phyloP scores from a whole-genome alignment of 108 stramenopile species.

The Skeletonema marinoi region DNA sequence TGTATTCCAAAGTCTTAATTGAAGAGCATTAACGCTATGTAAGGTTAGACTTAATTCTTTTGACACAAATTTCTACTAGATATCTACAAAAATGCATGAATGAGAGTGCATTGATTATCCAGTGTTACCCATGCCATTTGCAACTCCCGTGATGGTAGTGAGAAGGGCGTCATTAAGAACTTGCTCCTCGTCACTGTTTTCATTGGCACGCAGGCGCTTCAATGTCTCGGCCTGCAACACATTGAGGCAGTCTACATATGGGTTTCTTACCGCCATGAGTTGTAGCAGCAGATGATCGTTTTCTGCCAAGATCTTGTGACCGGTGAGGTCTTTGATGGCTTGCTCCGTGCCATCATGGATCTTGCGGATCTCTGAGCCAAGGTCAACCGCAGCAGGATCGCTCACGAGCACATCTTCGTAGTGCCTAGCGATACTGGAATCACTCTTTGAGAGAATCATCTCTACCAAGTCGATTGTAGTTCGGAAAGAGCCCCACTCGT shows the following conservation, averaged over 20 bases:
- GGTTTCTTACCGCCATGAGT: constrained; percentile 86
- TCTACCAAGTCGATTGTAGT: constrained; percentile 94
- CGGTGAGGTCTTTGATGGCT: constrained; percentile 82
- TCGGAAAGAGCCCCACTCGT: constrained; percentile 90
- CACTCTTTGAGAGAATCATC: constrained; percentile 95
- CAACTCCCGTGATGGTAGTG: constrained; percentile 95
- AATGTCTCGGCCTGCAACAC: constrained; percentile 94
- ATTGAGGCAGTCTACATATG: constrained; percentile 96
- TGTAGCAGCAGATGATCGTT: constrained; percentile 78
- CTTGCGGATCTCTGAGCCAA: constrained; percentile 77
- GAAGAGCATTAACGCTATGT: too few species aligned
- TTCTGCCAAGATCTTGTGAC: constrained; percentile 68
- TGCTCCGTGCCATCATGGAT: constrained; percentile 72
- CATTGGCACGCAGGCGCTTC: constrained; percentile 76
- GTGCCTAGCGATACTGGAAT: constrained; percentile 86
- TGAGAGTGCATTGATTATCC: constrained; percentile 55
- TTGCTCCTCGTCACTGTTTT: constrained; percentile 68
- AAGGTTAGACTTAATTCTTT: too few species aligned
- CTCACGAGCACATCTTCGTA: constrained; percentile 89
- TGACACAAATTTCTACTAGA: too few species aligned
- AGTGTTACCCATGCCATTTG: constrained; percentile 97
- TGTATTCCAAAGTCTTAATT: too few species aligned
- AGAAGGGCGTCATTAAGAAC: constrained; percentile 92
- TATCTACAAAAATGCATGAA: background rate
- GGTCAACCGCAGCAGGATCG: constrained; percentile 68